phyloP scores from a whole-genome alignment of 768 basidiomycete genomes.

The Ramaria rubella region DNA sequence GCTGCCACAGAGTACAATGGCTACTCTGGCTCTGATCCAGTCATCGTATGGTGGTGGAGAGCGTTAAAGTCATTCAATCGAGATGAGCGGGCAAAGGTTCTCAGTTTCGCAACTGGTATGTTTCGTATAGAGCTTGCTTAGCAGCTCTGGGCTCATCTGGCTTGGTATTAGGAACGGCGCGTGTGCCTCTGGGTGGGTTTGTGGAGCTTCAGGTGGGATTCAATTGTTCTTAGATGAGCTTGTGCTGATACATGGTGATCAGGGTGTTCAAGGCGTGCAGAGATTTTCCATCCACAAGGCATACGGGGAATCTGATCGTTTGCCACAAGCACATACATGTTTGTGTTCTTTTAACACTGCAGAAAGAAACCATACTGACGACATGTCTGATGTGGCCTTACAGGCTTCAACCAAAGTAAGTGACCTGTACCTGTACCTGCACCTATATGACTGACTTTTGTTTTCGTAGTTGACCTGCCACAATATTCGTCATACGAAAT shows the following conservation, averaged over 20 bases:
- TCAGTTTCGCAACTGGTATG: slow-evolving; percentile 82
- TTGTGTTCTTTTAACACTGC: slow-evolving; percentile 24
- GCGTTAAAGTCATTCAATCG: slow-evolving; percentile 96
- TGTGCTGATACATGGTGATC: neutral
- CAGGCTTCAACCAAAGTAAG: slow-evolving; percentile 81
- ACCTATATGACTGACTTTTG: slow-evolving; percentile 19
- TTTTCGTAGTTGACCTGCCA: slow-evolving; percentile 62
- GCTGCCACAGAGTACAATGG: slow-evolving; percentile 88
- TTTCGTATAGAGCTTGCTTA: too few species aligned
- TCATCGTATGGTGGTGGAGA: slow-evolving; percentile 99
- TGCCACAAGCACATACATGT: slow-evolving; percentile 91
- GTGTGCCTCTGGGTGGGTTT: slow-evolving; percentile 93
- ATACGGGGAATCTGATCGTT: slow-evolving; percentile 76
- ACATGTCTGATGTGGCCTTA: slow-evolving; percentile 11
- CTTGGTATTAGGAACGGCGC: slow-evolving; percentile 54
- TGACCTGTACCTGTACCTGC: neutral
- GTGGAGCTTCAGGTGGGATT: slow-evolving; percentile 68
- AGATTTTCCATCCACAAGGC: slow-evolving; percentile 94
- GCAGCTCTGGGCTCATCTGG: neutral
- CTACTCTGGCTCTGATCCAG: slow-evolving; percentile 83
- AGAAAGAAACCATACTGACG: slow-evolving; percentile 15
- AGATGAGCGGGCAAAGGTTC: slow-evolving; percentile 92
- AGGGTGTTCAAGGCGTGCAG: slow-evolving; percentile 90
- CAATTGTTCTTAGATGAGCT: slow-evolving; percentile 15
- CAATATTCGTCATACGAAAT: slow-evolving; percentile 96